Evolutionary conservation across 2,329 filamentous ascomycete species (phyloP), one percentile per base, ranked within the genome.

Genomic region (Paracoccidioides brasiliensis): DNA sequence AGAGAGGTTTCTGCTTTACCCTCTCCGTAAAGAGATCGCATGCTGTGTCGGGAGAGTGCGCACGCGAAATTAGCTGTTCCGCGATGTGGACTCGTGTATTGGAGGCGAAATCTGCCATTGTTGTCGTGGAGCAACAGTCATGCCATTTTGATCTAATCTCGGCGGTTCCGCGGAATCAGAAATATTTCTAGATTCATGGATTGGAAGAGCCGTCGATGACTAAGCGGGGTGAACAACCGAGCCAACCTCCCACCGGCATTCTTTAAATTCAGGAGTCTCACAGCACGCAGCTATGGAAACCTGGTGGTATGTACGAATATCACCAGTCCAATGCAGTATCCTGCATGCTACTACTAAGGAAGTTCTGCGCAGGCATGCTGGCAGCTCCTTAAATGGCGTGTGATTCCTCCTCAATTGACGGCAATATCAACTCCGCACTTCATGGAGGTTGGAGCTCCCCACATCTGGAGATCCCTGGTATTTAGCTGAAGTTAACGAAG

Each of bases 1-100:
- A 82, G 56, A 96, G 82, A 0, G 88, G 84, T 49, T 89, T 88
- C 66, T 88, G 84, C 64, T 88, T 82, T 68, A 95, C 82, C 70
- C 90, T 90, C 60, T 95, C 88, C 59, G 79, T 77, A 76, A 86
- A 91, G 70, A 95, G 87, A 54, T 82, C 79, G 38, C 76, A 74
- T 55, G 84, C 81, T 56, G 80, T 83, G 60, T 85, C 79, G 32
- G 88, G 84, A 2, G 87, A 85, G 72, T 95, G 89, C 8, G 88
- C 89, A 64, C 87, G 84, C 5, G 79, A 72, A 54, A 97, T 84
- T 52, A 96, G 82, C 6, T 77, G 72, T 60, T 82, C 78, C 0
- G 81, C 83, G 8, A 80, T 71, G 61, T 76, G 67, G 49, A 58
- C 64, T 66, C 56, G 65, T 54, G 49, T 61, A 53, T 28, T 48